Base-by-base conservation (phyloP, 2,329 filamentous ascomycete genomes). In the Leptographium galeiforme region DNA sequence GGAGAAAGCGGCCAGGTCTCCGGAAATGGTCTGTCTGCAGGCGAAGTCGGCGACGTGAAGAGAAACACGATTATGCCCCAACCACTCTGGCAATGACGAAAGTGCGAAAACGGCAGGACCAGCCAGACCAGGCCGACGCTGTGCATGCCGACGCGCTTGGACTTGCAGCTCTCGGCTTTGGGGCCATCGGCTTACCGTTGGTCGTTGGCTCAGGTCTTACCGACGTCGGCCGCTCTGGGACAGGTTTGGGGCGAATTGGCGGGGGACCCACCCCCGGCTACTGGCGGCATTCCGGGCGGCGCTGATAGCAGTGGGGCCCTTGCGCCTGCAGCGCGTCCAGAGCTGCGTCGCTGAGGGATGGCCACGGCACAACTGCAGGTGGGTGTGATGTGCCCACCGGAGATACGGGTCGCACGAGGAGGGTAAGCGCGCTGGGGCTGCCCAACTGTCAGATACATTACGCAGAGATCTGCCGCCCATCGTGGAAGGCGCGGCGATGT, bases 201-300 rank as follows among this genome's bases (percentile, higher is more conserved):
- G 25, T 25, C 25, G 25, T 25, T 25, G 25, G 41, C 19, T 13
- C 18, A 14, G 3, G 33, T 25, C 36, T 25, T 33, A n/a, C 48
- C 48, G 48, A 50, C 38, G 38, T 50, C 48, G 48, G 48, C 48
- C 8, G 14, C 36, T 41, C n/a, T 13, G 8, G 19, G 33, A n/a
- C 25, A 25, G 30, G 30, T 46, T 45, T 25, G 10, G 34, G 25
- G 39, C 49, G 39, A 41, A 16, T 50, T 41, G 36, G 47, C 34
- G 18, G 18, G 11, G 18, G 34, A 16, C 32, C 18, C 25, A 46
- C 48, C 5, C 5, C 8, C 34, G 54, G 59, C 57, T 59, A 52
- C 38, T 52, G 48, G 47, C 45, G 53, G 34, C 48, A 41, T 43
- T 48, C 55, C 44, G 50, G 47, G 44, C 41, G 5, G 25, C 25